Percentiles rank a stretch among this genome's conserved stretches.
These are phyloP conservation scores for Botrytis tulipae DNA, from an alignment of 2,329 filamentous ascomycete species.

Conservation along the genomic window DNA sequence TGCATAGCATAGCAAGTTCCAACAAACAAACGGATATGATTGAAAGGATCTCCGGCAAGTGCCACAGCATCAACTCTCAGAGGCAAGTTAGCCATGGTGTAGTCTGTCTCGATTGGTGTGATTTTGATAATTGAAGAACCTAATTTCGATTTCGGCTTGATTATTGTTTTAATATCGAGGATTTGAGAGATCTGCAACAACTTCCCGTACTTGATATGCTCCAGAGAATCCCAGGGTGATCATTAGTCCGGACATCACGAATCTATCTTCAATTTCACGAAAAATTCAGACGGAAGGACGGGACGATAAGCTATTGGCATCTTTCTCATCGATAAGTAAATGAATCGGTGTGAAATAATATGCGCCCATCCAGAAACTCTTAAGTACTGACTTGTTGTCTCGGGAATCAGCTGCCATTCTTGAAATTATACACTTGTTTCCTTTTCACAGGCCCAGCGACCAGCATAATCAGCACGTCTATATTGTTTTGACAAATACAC, in stretches of 20 bases:
- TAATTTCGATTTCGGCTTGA: too few relatives aligned
- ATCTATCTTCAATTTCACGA: not conserved
- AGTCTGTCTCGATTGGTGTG: too few relatives aligned
- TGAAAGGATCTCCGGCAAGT: too few relatives aligned
- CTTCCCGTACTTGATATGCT: too few relatives aligned
- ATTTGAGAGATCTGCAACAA: too few relatives aligned
- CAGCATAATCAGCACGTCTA: not conserved
- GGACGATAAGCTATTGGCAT: rapidly evolving
- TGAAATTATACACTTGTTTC: not conserved
- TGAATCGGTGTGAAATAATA: not conserved
- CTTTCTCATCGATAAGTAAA: not conserved
- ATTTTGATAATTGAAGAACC: too few relatives aligned
- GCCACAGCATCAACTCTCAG: too few relatives aligned
- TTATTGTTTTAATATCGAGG: too few relatives aligned
- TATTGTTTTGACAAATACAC: not conserved
- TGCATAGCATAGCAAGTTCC: not conserved
- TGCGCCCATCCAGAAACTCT: not conserved
- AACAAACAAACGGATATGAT: too few relatives aligned
- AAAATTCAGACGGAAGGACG: rapidly evolving
- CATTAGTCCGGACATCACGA: too few relatives aligned
- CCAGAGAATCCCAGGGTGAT: too few relatives aligned
- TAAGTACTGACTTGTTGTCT: not conserved
- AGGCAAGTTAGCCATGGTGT: too few relatives aligned
- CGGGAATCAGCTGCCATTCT: not conserved
- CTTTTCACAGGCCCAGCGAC: not conserved